Evolutionary conservation across 768 basidiomycete genomes (phyloP).

Genomic region (Phaeotremella fagi): DNA sequence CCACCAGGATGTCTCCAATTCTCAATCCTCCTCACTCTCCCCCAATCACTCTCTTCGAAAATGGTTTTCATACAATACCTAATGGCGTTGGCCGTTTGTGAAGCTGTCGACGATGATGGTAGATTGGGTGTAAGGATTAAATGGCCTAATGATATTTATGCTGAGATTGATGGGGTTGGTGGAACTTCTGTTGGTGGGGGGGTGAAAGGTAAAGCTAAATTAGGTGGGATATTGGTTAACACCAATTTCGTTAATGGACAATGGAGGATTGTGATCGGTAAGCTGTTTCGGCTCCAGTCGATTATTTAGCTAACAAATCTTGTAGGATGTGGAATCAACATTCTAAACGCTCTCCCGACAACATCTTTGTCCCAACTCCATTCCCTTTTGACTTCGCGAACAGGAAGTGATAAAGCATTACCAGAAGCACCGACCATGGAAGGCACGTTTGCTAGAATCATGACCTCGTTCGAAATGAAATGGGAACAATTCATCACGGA

Average conservation of each 20-base stretch:
- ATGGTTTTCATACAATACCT: conserved; percentile 94
- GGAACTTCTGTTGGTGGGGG: conserved; percentile 47
- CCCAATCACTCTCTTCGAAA: conserved; percentile 55
- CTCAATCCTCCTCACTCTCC: conserved; percentile 65
- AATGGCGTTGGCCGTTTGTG: conserved; percentile 79
- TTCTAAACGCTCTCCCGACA: conserved; percentile 74
- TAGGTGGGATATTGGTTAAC: conserved; percentile 89
- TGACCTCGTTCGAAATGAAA: conserved; percentile 70
- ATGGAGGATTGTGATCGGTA: conserved; percentile 77
- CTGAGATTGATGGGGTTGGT: conserved; percentile 53
- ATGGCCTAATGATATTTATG: conserved; percentile 97
- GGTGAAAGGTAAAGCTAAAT: conserved; percentile 59
- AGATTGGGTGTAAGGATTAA: conserved; percentile 69
- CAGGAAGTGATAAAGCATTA: conserved; percentile 22
- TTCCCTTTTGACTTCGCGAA: conserved; percentile 40
- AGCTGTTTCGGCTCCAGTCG: conserved; percentile 27
- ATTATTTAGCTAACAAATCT: not conserved
- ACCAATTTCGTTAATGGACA: conserved; percentile 70
- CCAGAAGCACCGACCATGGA: conserved; percentile 63
- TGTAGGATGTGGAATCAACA: conserved; percentile 82
- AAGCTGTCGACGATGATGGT: conserved; percentile 65
- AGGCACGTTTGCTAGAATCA: conserved; percentile 64
- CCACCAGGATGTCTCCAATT: conserved; percentile 83
- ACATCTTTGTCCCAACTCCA: conserved; percentile 72
- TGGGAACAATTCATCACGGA: conserved; percentile 68